Evolutionary conservation across 2,329 filamentous ascomycete genomes (phyloP).

Genomic region (Colletotrichum abscissum): DNA sequence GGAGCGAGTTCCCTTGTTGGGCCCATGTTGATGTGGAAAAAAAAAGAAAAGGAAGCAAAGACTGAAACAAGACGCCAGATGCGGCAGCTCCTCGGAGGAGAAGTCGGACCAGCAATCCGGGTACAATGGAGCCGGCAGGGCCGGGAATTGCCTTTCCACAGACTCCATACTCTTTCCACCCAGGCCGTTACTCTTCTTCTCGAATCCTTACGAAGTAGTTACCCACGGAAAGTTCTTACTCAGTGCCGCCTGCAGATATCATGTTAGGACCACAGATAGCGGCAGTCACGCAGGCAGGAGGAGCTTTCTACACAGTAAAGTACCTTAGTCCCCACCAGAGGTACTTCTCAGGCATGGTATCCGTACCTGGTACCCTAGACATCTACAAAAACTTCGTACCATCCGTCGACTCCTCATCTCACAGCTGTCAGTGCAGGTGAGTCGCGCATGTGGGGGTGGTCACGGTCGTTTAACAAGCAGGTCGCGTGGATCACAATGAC

Average conservation of each 20-base stretch:
- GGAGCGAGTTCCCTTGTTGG: not conserved
- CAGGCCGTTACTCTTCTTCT: too few relatives aligned
- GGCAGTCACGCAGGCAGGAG: not conserved
- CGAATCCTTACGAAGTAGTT: too few relatives aligned
- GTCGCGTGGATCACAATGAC: conserved; percentile 18
- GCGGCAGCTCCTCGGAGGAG: conserved; percentile 15
- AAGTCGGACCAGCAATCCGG: conserved; percentile 21
- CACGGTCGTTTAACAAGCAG: conserved; percentile 7
- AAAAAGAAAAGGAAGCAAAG: conserved; percentile 1
- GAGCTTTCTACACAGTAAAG: not conserved
- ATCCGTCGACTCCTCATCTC: conserved; percentile 10
- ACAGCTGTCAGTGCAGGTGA: conserved; percentile 26
- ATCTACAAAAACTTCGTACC: not conserved
- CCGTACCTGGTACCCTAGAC: too few relatives aligned
- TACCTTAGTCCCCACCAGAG: too few relatives aligned
- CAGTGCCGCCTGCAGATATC: not conserved
- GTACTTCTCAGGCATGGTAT: too few relatives aligned
- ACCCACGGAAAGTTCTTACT: not conserved
- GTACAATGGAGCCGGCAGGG: conserved; percentile 22
- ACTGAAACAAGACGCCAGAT: conserved; percentile 27
- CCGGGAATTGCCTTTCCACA: not conserved
- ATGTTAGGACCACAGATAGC: not conserved
- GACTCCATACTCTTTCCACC: not conserved
- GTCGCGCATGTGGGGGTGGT: conserved; percentile 16
- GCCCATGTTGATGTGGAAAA: not conserved